phyloP scores from a whole-genome alignment of 2,329 filamentous ascomycete genomes.

The Penicillium sp. region DNA sequence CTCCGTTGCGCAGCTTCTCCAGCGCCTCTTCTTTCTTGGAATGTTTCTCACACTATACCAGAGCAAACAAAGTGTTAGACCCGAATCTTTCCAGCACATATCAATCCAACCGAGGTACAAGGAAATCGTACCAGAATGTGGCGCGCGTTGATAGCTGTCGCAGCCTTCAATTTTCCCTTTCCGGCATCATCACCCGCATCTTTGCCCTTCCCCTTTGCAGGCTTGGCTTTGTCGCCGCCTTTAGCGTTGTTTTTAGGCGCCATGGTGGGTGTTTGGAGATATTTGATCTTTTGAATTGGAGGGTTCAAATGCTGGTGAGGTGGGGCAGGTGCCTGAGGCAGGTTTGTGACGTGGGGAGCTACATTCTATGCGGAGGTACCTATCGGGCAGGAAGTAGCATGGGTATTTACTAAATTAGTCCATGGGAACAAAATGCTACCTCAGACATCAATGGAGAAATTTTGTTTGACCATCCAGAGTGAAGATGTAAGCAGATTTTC shows the following conservation, averaged over 20 bases:
- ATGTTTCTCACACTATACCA: slow-evolving; percentile 59
- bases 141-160: slow-evolving; percentile 63
- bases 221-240: slow-evolving; percentile 30
- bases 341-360: neutral
- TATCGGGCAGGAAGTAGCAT: neutral
- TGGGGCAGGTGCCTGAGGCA: slow-evolving; percentile 6
- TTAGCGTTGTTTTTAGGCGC: slow-evolving; percentile 45
- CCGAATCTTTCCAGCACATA: neutral
- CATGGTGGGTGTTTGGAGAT: slow-evolving; percentile 27
- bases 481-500: neutral
- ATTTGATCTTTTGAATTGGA: neutral
- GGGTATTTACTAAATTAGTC: neutral
- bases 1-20: slow-evolving; percentile 58
- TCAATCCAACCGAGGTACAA: neutral
- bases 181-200: slow-evolving; percentile 34
- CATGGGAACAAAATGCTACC: too few species aligned
- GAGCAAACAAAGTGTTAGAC: neutral
- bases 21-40: slow-evolving; percentile 66
- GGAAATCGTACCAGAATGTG: slow-evolving; percentile 57
- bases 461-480: too few species aligned
- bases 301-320: neutral
- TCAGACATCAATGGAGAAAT: too few species aligned
- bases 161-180: slow-evolving; percentile 53
- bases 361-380: neutral
- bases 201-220: slow-evolving; percentile 39